These are phyloP conservation scores for Penstemon davidsonii DNA, from an alignment of 257 asterid genomes.

Conservation along the genomic window DNA sequence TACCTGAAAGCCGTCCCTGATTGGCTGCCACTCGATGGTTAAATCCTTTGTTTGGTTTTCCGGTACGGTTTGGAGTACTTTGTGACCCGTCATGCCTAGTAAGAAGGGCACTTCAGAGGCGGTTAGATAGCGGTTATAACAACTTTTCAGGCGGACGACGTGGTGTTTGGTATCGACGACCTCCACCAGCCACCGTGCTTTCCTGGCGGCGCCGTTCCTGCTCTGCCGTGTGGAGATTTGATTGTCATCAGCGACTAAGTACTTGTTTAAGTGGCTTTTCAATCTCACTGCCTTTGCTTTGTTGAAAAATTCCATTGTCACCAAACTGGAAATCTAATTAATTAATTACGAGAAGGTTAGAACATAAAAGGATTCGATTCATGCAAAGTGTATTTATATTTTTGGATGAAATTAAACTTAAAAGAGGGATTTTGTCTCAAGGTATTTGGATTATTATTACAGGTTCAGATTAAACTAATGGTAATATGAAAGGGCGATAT, in stretches of 20 bases:
- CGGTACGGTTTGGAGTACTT: constrained; percentile 52
- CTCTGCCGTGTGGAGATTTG: constrained; percentile 67
- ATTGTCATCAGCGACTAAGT: constrained; percentile 81
- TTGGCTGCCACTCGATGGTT: constrained; percentile 72
- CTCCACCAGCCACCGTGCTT: constrained; percentile 86
- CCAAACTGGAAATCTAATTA: neutral
- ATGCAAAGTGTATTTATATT: neutral
- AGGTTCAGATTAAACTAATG: neutral
- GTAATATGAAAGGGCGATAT: neutral
- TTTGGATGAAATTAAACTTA: constrained; percentile 2
- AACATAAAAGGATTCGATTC: neutral
- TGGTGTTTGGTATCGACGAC: constrained; percentile 49
- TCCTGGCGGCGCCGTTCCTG: constrained; percentile 52
- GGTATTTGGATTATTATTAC: constrained; percentile 18
- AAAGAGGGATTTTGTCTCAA: constrained; percentile 35
- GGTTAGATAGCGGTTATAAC: constrained; percentile 64
- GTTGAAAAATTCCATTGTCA: constrained; percentile 64
- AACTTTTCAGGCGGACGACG: constrained; percentile 68
- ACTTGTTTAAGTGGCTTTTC: constrained; percentile 70
- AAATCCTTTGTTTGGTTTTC: constrained; percentile 36
- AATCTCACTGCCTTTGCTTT: constrained; percentile 63
- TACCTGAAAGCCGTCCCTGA: constrained; percentile 71
- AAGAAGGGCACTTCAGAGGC: constrained; percentile 62
- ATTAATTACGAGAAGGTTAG: neutral
- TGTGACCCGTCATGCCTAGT: constrained; percentile 82